Conservation (phyloP, 805 yeast species). For the Torulaspora microellipsoides region DNA sequence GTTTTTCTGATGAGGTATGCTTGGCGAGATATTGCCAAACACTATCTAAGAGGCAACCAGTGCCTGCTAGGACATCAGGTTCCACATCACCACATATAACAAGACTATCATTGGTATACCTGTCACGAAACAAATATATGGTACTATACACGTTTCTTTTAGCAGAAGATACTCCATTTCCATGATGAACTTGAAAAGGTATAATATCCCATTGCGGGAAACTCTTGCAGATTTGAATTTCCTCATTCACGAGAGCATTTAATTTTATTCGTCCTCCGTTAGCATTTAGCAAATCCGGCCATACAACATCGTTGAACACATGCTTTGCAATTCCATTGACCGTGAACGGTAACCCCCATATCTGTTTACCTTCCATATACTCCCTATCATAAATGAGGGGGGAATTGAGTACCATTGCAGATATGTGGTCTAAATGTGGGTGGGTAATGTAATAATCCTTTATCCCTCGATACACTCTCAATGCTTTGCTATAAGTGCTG, state of each 20-base stretch:
- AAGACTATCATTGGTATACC: conserved; percentile 35
- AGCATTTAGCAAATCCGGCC: conserved; percentile 61
- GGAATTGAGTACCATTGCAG: conserved; percentile 65
- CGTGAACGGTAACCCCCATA: conserved; percentile 54
- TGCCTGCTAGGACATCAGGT: conserved; percentile 43
- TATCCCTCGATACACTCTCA: conserved; percentile 36
- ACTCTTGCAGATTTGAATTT: conserved; percentile 12
- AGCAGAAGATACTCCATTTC: conserved; percentile 33
- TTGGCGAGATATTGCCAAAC: conserved; percentile 60
- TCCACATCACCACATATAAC: conserved; percentile 84
- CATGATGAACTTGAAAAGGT: conserved; percentile 41
- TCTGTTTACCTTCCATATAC: conserved; percentile 34
- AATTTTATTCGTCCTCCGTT: conserved; percentile 25
- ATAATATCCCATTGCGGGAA: conserved; percentile 29
- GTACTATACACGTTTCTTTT: conserved; percentile 39
- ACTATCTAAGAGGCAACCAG: conserved; percentile 27
- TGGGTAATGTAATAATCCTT: conserved; percentile 61
- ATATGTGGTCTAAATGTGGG: conserved; percentile 78
- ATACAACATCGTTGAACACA: conserved; percentile 67
- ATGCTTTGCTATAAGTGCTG: conserved; percentile 31
- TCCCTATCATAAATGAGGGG: conserved; percentile 38
- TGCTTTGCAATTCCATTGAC: conserved; percentile 47
- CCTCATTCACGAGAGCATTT: conserved; percentile 5
- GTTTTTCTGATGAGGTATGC: conserved; percentile 36
- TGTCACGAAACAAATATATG: conserved; percentile 52